Percentiles rank a stretch among this genome's conserved stretches.
These are phyloP conservation scores for Monosporozyma unispora DNA, from an alignment of 805 yeast genomes.

Conservation along the genomic window DNA sequence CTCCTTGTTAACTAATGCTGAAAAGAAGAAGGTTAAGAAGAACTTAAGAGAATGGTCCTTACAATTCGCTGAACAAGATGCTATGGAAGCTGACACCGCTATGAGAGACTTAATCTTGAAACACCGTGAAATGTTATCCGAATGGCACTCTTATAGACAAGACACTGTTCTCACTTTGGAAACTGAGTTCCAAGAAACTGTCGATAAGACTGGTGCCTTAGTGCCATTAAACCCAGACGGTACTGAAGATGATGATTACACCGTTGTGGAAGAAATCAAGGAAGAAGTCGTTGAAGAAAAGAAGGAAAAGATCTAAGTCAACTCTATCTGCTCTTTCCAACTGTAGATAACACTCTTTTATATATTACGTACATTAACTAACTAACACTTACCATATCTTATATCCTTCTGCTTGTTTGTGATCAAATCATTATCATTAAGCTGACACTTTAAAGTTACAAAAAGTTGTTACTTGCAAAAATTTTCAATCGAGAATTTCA, in stretches of 20 bases:
- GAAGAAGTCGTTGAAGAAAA: conserved; percentile 66
- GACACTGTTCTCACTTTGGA: conserved; percentile 39
- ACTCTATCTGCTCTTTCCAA: not conserved
- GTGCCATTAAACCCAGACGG: conserved; percentile 23
- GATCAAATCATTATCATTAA: too few relatives aligned
- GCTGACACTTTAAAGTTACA: not conserved
- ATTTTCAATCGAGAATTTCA: conserved; percentile 1
- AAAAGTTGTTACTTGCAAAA: not conserved
- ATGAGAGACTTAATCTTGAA: conserved; percentile 78
- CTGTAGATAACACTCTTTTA: not conserved
- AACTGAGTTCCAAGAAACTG: conserved; percentile 14
- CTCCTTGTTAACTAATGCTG: conserved; percentile 62
- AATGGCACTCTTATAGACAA: conserved; percentile 78
- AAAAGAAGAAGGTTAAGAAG: conserved; percentile 84
- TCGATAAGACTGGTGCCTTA: conserved; percentile 28
- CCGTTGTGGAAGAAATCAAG: conserved; percentile 67
- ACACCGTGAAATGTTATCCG: conserved; percentile 72
- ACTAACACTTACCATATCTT: not conserved
- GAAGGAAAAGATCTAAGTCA: conserved; percentile 41
- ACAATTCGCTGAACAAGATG: conserved; percentile 89
- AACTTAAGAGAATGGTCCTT: conserved; percentile 82
- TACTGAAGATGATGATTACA: conserved; percentile 41
- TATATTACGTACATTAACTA: not conserved
- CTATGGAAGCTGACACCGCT: conserved; percentile 91
- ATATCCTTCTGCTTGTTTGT: not conserved